Evolutionary conservation across 1,284 basidiomycete species (phyloP), one percentile per base, ranked within the genome.

Genomic region (Cutaneotrichosporon sp.): DNA sequence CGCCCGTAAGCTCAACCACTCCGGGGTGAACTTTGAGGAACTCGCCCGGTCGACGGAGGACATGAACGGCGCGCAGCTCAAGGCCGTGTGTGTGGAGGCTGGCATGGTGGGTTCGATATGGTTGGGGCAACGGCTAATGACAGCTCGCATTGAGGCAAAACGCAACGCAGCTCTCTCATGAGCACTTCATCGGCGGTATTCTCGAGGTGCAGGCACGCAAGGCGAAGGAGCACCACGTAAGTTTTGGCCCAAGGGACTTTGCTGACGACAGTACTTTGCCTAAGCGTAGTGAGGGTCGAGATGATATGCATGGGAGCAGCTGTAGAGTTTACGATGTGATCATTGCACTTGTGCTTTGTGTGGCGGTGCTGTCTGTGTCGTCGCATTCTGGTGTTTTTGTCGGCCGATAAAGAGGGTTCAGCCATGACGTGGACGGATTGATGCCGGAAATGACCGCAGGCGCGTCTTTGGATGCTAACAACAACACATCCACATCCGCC

Each of bases 161-260:
- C 41, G 90, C 92, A 16, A 84, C 84, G n/a, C 85, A 86, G 73
- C 78, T 97, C 55, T 84, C 81, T 25, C 92, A 96, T 65, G 92
- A 97, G 74, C 90, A 96, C 72, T 96, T 93, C 81, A 78, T 93
- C 67, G 74, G 74, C 62, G 92, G 91, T 62, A 92, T 97, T 60
- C 83, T 91, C 51, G 91, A 94, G 77, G 89, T 92, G 51, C 90
- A 93, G 81, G 88, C 87, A 73, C 91, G 92, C 83, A 96, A 94
- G 83, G 93, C 94, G 82, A 94, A 94, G 70, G 85, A 88, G 59
- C 74, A 76, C 61, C 74, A 75, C 52, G 73, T 75, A 50, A 65
- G 72, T 72, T n/a, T n/a, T 8, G 17, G 45, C 14, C 16, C 14
- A 35, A 24, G 16, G 14, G 14, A 32, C n/a, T 27, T 7, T 25